phyloP scores from a whole-genome alignment of 73 alveolate genomes.

The Blepharisma japonicum region DNA sequence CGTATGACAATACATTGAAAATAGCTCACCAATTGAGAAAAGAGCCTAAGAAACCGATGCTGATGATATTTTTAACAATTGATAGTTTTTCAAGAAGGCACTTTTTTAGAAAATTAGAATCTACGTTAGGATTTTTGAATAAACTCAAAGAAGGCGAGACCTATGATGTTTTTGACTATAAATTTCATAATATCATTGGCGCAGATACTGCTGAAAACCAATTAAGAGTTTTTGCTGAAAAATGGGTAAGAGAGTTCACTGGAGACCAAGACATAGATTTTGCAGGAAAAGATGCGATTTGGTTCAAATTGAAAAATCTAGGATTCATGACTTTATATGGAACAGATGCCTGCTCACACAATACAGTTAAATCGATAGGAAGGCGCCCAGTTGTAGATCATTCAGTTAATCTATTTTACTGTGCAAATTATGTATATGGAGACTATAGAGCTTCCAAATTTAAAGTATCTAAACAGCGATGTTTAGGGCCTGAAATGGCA shows the following conservation, averaged over 20 bases:
- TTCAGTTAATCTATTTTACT: background rate
- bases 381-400: slow-evolving; percentile 8
- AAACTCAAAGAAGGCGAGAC: background rate
- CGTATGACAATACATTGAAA: background rate
- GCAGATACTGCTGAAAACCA: slow-evolving; percentile 21
- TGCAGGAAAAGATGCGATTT: background rate
- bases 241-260: background rate
- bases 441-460: background rate
- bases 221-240: slow-evolving; percentile 10
- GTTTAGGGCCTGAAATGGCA: slow-evolving; percentile 14
- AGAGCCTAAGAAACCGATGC: background rate
- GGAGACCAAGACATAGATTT: background rate
- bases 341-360: slow-evolving; percentile 19
- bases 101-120: slow-evolving; percentile 3
- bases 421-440: background rate
- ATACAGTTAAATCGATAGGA: background rate
- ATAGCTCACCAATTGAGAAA: background rate
- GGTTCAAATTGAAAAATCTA: background rate
- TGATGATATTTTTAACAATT: background rate
- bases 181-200: slow-evolving; percentile 12
- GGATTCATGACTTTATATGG: slow-evolving; percentile 12
- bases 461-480: background rate
- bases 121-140: background rate
- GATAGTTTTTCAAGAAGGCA: slow-evolving; percentile 23
- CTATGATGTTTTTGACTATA: background rate